Base-by-base conservation (phyloP, 169 alveolate genomes). In the Plasmodium sp. region DNA sequence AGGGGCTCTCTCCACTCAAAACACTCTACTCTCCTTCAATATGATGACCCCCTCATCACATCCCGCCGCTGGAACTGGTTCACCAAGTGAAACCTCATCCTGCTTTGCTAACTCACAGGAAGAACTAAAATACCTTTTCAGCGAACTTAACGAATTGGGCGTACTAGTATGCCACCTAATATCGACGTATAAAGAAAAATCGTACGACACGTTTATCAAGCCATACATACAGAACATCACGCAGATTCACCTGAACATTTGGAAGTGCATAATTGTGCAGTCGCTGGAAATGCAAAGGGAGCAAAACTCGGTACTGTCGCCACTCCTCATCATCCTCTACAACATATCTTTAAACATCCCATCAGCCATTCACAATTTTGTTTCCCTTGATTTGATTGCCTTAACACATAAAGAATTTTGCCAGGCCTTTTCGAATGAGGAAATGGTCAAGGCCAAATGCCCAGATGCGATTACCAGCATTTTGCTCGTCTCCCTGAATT, bases 231-330 rank as follows among this genome's bases (percentile, higher is more conserved):
- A 90, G 33, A 90, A 90, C 43, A 90, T 90, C 41, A 90, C 91
- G 10, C 94, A 90, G 43, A 90, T 90, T 12, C 86, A 90, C 58
- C 14, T 90, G 7, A 90, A 31, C 41, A 45, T 90, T 12, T 90
- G 94, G 94, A 90, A 90, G 62, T 67, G 88, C 67, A 90, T 80
- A n/a, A n/a, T 79, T 62, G 94, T 90, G 0, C 94, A 90, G 82
- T 90, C 94, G 33, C 7, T 80, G 33, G 94, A 90, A 90, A 90
- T 90, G 94, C 94, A 90, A 36, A 90, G 94, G 79, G 94, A 90
- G 80, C 94, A 90, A 18, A 90, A 90, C 72, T 80, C 94, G 7
- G 91, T 90, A 9, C 48, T 90, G 80, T 90, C 94, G 1, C 94
- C 94, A 18, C 48, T 90, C 5, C 31, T 90, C 45, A 41, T 90